These are phyloP conservation scores for Metschnikowia gruessii DNA, from an alignment of 805 yeast species.

Conservation along the genomic window DNA sequence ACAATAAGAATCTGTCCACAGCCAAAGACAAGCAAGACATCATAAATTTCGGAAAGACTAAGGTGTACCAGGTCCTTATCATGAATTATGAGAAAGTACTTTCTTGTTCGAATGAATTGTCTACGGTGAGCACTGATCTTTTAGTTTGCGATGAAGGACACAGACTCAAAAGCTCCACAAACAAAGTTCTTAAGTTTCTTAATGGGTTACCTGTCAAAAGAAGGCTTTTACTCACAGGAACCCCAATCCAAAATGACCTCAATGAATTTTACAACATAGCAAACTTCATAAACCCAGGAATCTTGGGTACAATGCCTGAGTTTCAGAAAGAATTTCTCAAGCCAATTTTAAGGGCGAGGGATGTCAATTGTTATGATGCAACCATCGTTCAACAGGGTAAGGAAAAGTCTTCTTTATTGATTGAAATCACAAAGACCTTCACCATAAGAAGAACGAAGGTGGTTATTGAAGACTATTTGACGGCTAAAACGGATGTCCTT, in stretches of 20 bases:
- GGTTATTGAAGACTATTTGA: conserved; percentile 54
- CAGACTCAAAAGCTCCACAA: conserved; percentile 70
- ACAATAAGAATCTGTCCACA: conserved; percentile 43
- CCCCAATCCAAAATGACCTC: conserved; percentile 92
- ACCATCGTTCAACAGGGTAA: conserved; percentile 55
- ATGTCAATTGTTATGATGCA: conserved; percentile 50
- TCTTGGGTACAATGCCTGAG: conserved; percentile 58
- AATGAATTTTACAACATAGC: conserved; percentile 76
- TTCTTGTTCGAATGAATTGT: conserved; percentile 49
- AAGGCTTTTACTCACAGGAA: conserved; percentile 74
- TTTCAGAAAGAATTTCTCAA: conserved; percentile 60
- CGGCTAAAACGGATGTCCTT: conserved; percentile 72
- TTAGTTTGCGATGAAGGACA: conserved; percentile 96
- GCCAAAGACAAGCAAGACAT: conserved; percentile 56
- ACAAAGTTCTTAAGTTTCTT: conserved; percentile 67
- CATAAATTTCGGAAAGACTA: conserved; percentile 59
- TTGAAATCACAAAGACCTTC: conserved; percentile 60
- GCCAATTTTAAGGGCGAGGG: conserved; percentile 75
- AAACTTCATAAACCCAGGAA: conserved; percentile 81
- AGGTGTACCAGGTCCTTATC: conserved; percentile 77
- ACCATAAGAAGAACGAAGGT: conserved; percentile 70
- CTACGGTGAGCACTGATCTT: conserved; percentile 53
- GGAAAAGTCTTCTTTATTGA: conserved; percentile 58
- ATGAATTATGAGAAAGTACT: conserved; percentile 84
- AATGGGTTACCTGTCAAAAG: conserved; percentile 51